phyloP scores from a whole-genome alignment of 1,139 yeast genomes.

The Hemisphaericaspora lyxosophila region DNA sequence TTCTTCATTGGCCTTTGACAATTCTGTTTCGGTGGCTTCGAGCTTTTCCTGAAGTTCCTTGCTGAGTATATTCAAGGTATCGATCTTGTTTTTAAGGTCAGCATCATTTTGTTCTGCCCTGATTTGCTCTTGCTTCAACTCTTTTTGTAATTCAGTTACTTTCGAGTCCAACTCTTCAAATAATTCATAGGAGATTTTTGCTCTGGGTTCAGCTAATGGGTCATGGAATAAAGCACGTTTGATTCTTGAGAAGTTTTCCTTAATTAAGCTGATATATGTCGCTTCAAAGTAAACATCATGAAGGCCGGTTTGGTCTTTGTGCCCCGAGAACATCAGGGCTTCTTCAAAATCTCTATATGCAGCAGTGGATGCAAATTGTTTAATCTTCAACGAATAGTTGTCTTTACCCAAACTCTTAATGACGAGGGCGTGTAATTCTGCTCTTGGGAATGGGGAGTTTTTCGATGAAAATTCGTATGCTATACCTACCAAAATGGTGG shows the following conservation, averaged over 20 bases:
- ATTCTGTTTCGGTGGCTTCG: constrained; percentile 11
- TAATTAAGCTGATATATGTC: constrained; percentile 62
- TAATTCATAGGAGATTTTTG: constrained; percentile 64
- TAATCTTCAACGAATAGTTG: constrained; percentile 70
- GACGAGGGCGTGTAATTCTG: constrained; percentile 61
- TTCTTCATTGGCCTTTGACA: constrained; percentile 26
- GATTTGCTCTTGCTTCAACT: constrained; percentile 26
- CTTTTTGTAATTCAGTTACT: constrained; percentile 25
- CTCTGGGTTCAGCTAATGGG: constrained; percentile 70
- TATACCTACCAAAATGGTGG: constrained; percentile 70
- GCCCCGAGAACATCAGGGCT: constrained; percentile 16
- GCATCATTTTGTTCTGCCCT: constrained; percentile 24
- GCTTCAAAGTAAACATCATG: constrained; percentile 78
- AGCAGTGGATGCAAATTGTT: constrained; percentile 64
- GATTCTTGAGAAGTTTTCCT: constrained; percentile 69
- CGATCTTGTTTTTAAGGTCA: constrained; percentile 30
- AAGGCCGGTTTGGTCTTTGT: constrained; percentile 76
- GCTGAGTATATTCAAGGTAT: constrained; percentile 19
- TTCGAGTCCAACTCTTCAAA: constrained; percentile 62
- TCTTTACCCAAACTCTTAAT: constrained; percentile 76
- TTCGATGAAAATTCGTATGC: constrained; percentile 79
- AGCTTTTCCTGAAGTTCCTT: constrained; percentile 15
- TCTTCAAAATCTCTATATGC: constrained; percentile 55
- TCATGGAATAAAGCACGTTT: constrained; percentile 70
- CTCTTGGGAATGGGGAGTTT: constrained; percentile 68